phyloP scores from a whole-genome alignment of 2,329 filamentous ascomycete genomes.

The Hypoxylon sp. region DNA sequence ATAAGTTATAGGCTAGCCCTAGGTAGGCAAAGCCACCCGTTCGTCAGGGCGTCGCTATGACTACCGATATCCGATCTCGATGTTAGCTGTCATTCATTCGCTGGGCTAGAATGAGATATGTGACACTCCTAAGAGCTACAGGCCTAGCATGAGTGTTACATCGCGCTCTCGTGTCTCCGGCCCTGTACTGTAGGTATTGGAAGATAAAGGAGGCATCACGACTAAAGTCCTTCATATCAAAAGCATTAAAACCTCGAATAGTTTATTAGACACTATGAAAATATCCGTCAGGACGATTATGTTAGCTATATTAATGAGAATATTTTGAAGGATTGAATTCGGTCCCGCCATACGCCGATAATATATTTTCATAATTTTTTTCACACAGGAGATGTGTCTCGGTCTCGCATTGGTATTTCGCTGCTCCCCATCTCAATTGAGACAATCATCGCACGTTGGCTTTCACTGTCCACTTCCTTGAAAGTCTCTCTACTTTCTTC shows the following conservation, averaged over 20 bases:
- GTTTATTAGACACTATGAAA: constrained; percentile 19
- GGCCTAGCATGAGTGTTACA: neutral
- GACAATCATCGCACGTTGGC: constrained; percentile 35
- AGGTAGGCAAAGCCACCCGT: neutral
- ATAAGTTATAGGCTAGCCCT: neutral
- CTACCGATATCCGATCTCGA: too few species aligned
- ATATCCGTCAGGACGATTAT: constrained; percentile 14
- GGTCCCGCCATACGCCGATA: neutral
- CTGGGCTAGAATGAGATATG: neutral
- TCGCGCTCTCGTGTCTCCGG: neutral
- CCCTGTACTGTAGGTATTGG: neutral
- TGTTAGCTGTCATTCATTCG: too few species aligned
- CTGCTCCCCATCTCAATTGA: constrained; percentile 19
- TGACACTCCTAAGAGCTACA: neutral
- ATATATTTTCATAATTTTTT: neutral
- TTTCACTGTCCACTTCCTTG: constrained; percentile 24
- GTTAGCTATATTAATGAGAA: constrained; percentile 7
- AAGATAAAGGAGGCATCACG: neutral
- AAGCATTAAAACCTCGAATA: neutral
- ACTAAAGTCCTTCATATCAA: neutral
- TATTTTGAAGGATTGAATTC: neutral
- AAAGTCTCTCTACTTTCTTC: neutral
- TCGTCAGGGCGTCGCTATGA: neutral
- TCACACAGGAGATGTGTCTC: constrained; percentile 16
- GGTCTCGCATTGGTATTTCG: constrained; percentile 12